Evolutionary conservation across 208 protist genomes (phyloP).

Genomic region (Spongospora subterranea): DNA sequence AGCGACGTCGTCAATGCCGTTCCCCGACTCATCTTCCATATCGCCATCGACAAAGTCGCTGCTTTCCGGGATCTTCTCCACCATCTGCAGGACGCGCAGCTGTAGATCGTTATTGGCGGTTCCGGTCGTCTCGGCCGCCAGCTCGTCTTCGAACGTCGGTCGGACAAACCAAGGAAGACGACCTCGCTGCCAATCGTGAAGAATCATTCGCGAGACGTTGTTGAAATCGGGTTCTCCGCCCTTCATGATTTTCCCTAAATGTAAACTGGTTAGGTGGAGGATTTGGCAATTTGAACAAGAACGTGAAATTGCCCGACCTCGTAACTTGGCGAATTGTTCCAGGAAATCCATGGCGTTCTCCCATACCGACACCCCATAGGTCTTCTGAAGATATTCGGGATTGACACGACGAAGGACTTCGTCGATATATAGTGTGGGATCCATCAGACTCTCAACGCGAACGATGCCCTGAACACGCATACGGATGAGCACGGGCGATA

Average conservation of each 20-base stretch:
- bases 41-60: background rate
- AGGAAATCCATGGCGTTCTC: constrained; percentile 92
- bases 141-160: constrained; percentile 57
- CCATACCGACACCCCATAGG: constrained; percentile 88
- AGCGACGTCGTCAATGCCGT: too few relatives aligned
- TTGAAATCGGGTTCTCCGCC: constrained; percentile 63
- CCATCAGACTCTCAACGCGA: constrained; percentile 85
- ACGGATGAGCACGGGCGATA: background rate
- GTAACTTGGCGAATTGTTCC: constrained; percentile 85
- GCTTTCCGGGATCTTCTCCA: background rate
- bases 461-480: constrained; percentile 88
- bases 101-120: background rate
- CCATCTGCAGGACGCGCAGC: constrained; percentile 49
- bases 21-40: too few relatives aligned
- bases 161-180: constrained; percentile 48
- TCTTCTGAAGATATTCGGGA: constrained; percentile 89
- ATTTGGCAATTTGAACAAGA: background rate
- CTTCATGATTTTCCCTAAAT: constrained; percentile 59
- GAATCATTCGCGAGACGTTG: constrained; percentile 27
- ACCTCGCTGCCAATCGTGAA: constrained; percentile 54
- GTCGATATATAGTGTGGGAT: constrained; percentile 90
- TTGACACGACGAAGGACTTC: constrained; percentile 93
- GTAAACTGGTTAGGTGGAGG: background rate
- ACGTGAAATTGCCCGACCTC: background rate
- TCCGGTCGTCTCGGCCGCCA: background rate